Evolutionary conservation across 116 monocot species (phyloP), one percentile per base, ranked within the genome.

Genomic region (Trichopus zeylanicus): DNA sequence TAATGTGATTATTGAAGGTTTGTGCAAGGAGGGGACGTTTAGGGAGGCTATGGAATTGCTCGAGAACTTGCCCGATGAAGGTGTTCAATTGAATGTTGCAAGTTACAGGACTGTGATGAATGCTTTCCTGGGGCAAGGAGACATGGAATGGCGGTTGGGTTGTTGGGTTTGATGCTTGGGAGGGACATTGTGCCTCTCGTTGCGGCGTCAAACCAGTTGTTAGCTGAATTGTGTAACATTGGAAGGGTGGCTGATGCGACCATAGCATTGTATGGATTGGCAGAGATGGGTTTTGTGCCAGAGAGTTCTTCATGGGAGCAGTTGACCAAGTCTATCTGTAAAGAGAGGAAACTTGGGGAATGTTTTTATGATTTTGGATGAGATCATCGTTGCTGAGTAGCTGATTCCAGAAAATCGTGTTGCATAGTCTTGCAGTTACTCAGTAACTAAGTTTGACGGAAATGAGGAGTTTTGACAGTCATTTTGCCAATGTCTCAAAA

Each of bases 81-180:
- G 92, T 56, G 60, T 70, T 57, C 61, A 39, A 54, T 47, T 83
- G 47, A 99, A 83, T 59, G 85, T 72, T 11, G 88, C 78, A 6
- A 99, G 98, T 69, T 85, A 99, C 64, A 70, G 98, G 70, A 99
- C 92, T 19, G 78, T 92, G 42, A 52, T 99, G 70, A 99, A 99
- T 60, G 61, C 73, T 16, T 33, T 99, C 46, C 69, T 63, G 3
- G 64, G 32, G 10, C 48, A 39, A 29, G 75, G 70, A 22, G 88
- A 91, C 16, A 63, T 88, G 64, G 85, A 83, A 91, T n/a, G 63
- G 97, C 80, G 0, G 70, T 75, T 2, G 73, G 56, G 3, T 59
- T 91, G 70, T 42, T 98, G 26, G 72, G 79, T 0, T 35, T 92
- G 68, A 92, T 91, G 98, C 68, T 92, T 13, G 62, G 69, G 15